Percentiles rank a stretch among this genome's conserved stretches.
Conservation (phyloP, 2,329 filamentous ascomycete species). For the Alternaria consortialis region DNA sequence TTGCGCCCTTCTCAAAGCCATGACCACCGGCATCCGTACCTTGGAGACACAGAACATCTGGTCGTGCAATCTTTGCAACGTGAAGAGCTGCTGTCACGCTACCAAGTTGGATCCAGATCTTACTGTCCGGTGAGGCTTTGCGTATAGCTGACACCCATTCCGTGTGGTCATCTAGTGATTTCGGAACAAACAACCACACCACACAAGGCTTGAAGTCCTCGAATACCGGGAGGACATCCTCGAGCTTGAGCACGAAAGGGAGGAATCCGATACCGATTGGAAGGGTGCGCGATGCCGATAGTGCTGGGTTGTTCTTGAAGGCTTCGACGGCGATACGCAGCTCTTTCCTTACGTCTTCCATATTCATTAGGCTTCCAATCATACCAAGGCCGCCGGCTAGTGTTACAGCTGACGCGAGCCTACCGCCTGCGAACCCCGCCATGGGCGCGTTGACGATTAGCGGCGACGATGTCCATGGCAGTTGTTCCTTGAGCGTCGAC, state of each 20-base stretch:
- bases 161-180: constrained; percentile 51
- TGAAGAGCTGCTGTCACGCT: constrained; percentile 65
- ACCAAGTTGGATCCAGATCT: constrained; percentile 69
- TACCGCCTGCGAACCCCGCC: constrained; percentile 66
- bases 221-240: constrained; percentile 62
- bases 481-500: constrained; percentile 22
- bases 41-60: constrained; percentile 70
- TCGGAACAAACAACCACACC: constrained; percentile 73
- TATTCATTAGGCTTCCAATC: constrained; percentile 51
- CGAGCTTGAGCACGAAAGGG: constrained; percentile 57
- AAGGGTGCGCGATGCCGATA: constrained; percentile 38
- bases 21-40: constrained; percentile 72
- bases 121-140: constrained; percentile 46
- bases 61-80: constrained; percentile 57
- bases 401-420: constrained; percentile 69
- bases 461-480: constrained; percentile 65
- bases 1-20: constrained; percentile 64
- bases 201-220: constrained; percentile 64
- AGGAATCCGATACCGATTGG: constrained; percentile 70
- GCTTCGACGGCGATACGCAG: constrained; percentile 35
- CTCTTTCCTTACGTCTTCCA: constrained; percentile 40
- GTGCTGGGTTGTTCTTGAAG: constrained; percentile 23
- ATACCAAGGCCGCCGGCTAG: constrained; percentile 59
- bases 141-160: constrained; percentile 49
- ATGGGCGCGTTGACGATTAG: constrained; percentile 73